Percentiles rank a stretch among this genome's conserved stretches.
These are phyloP conservation scores for Solanum bulbocastanum DNA, from an alignment of 257 asterid genomes.

Conservation along the genomic window DNA sequence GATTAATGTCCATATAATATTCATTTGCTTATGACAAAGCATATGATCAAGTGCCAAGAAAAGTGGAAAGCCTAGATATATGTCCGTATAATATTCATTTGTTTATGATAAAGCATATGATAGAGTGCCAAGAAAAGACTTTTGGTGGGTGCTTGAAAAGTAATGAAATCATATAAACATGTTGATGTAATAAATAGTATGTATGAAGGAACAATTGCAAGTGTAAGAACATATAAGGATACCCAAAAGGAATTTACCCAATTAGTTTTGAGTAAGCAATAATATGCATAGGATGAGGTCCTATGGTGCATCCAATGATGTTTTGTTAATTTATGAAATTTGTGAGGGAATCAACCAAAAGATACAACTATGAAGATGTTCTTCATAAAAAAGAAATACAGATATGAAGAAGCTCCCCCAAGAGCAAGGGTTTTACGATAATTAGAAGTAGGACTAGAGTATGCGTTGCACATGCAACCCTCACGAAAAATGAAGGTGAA, in stretches of 20 bases:
- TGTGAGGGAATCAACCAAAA: not conserved
- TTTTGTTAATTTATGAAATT: not conserved
- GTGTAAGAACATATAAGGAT: not conserved
- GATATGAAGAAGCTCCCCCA: not conserved
- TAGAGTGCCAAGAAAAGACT: not conserved
- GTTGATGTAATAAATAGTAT: not conserved
- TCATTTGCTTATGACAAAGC: not conserved
- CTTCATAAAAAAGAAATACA: not conserved
- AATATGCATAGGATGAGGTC: not conserved
- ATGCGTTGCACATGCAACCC: not conserved
- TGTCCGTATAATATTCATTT: not conserved
- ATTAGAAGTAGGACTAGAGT: not conserved
- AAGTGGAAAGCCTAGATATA: not conserved
- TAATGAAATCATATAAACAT: not conserved
- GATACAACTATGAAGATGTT: not conserved
- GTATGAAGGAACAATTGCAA: not conserved
- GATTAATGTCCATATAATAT: not conserved
- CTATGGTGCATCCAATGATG: not conserved
- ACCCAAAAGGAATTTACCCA: not conserved
- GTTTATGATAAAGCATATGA: not conserved
- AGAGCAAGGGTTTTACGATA: not conserved
- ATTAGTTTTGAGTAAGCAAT: not conserved
- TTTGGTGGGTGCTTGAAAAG: not conserved
- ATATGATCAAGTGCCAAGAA: not conserved
- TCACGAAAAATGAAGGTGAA: not conserved